Evolutionary conservation across 2,329 filamentous ascomycete species (phyloP), one percentile per base, ranked within the genome.

Genomic region (Salinomyces thailandicus): DNA sequence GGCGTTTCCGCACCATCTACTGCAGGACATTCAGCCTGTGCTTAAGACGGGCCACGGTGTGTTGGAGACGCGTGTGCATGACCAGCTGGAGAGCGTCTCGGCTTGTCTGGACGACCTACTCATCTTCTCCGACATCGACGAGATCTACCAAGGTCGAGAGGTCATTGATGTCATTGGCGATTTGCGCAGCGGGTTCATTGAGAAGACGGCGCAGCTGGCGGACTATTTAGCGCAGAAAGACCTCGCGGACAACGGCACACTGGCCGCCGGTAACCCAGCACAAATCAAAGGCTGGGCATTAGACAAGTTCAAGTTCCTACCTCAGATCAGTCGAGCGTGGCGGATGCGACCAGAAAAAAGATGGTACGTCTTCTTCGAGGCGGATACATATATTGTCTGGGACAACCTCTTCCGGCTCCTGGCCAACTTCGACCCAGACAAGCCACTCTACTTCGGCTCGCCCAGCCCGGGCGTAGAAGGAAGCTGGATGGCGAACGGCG

Each of bases 281-380:
- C 32, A 22, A 4, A 18, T 43, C 8, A 40, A 41, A 54, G 68
- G 66, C 2, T 71, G 68, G 68, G 56, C 46, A 13, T 58, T 72
- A 17, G 69, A 72, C 54, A 68, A 67, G 45, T 72, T 63, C 57
- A 72, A 72, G 46, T 71, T 72, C 39, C 49, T 72, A 16, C 65
- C 68, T 27, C 67, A 68, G 60, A 56, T 72, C 43, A 48, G 58
- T 8, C 6, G 63, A 68, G 44, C 56, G 57, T 24, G 55, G 65
- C 66, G 5, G 15, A 54, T 58, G 38, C 48, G 51, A 27, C 64
- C 65, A 3, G 55, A 69, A 16, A 61, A 59, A 32, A 56, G 65
- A 28, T 72, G 70, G 62, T 72, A 68, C 45, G 62, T 72, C 38
- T 72, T 72, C 47, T 60, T 69, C 31, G 68, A 72, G 44, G 64